Base-by-base conservation (phyloP, 192 early-diverging fungal genomes). In the Backusella luteola region DNA sequence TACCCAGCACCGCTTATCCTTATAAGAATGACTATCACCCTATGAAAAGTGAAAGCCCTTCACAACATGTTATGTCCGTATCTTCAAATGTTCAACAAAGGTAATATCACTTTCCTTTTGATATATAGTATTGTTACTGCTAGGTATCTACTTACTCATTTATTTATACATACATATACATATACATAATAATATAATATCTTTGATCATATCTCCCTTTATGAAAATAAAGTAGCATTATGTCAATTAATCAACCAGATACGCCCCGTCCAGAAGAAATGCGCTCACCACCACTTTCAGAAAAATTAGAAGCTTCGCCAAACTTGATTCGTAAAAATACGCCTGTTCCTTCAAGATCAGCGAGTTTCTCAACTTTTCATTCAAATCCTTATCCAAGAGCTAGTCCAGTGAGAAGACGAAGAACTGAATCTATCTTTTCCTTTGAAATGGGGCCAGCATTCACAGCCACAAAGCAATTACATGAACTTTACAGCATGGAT, bases 401-500 rank as follows among this genome's bases (percentile, higher is more conserved):
- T 6, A 29, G 70, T 59, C 67, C 69, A n/a, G 75, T 79, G 70
- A 76, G 84, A 68, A 77, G 80, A 32, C 76, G 86, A 9, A 69
- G 86, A 79, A 69, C 83, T 12, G 84, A 85, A 14, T 76, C 83
- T 35, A 79, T 87, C 35, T 79, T 79, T 44, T 32, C 85, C 2
- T 81, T 86, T 32, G 85, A 89, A 67, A 83, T 88, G 23, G 88
- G 88, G 15, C 92, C 92, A 4, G 90, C 91, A 71, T 96, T 96
- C 73, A 87, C 84, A 36, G 81, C 84, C 2, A 91, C 91, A 6
- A 85, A 87, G 52, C 94, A 95, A 68, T 70, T 86, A 32, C 83
- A 86, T 74, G 88, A 88, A n/a, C 72, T 96, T 1, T 87, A 80
- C 77, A 91, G 85, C 73, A 87, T 90, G 79, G 92, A 93, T 73